These are phyloP conservation scores for Nicotiana rustica DNA, from an alignment of 305 asterid genomes.

Conservation along the genomic window DNA sequence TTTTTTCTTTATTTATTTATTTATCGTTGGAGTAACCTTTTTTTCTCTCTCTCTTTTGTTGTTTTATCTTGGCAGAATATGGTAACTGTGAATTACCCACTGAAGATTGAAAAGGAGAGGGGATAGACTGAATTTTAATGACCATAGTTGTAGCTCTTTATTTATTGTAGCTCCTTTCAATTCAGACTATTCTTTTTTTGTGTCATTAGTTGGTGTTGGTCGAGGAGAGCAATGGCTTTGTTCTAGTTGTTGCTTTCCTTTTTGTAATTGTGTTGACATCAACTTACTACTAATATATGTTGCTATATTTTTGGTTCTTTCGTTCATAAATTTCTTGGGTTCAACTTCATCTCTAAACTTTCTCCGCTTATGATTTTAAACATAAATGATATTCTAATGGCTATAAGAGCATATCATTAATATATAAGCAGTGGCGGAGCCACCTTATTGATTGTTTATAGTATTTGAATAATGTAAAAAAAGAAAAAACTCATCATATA, in stretches of 20 bases:
- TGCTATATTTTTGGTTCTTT: background rate
- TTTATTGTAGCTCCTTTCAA: constrained; percentile 19
- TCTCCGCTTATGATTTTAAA: too few species aligned
- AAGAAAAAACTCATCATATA: background rate
- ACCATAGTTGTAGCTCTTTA: constrained; percentile 21
- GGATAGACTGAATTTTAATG: constrained; percentile 23
- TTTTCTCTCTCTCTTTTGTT: background rate
- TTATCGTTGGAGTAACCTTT: background rate
- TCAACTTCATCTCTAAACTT: background rate
- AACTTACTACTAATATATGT: background rate
- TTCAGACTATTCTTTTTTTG: constrained; percentile 1
- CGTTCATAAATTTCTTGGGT: background rate
- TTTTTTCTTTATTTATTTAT: background rate
- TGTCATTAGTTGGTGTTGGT: background rate
- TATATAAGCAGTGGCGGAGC: too few species aligned
- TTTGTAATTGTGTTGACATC: constrained; percentile 16
- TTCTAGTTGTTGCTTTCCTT: constrained; percentile 4
- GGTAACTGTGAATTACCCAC: constrained; percentile 72
- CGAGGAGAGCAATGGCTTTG: constrained; percentile 8
- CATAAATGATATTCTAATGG: background rate
- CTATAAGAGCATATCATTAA: background rate
- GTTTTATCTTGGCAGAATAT: constrained; percentile 51
- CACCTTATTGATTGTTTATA: too few species aligned
- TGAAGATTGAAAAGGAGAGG: constrained; percentile 48
- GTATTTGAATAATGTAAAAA: too few species aligned